Evolutionary conservation across 1,139 yeast genomes (phyloP).

Genomic region (Candida pseudoviswanathii): DNA sequence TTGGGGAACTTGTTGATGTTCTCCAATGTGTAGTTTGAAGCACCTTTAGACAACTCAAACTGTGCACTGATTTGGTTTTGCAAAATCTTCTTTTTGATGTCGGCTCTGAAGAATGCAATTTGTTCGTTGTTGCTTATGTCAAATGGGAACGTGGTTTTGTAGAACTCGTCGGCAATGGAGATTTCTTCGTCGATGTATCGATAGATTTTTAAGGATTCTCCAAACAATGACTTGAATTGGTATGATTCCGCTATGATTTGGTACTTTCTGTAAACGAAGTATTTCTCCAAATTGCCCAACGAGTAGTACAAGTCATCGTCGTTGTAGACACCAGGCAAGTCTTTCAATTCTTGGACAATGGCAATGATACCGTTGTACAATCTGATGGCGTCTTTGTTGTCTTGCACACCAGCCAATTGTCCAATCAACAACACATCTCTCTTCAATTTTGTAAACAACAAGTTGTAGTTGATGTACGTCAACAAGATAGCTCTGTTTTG

Average conservation of each 20-base stretch:
- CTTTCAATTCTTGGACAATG: constrained; percentile 60
- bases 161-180: constrained; percentile 18
- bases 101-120: constrained; percentile 28
- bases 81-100: constrained; percentile 31
- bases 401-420: constrained; percentile 33
- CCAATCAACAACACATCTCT: constrained; percentile 63
- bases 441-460: constrained; percentile 64
- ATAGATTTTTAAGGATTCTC: constrained; percentile 59
- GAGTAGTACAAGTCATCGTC: constrained; percentile 69
- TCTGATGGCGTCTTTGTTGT: constrained; percentile 49
- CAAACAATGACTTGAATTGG: constrained; percentile 43
- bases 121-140: constrained; percentile 39
- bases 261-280: constrained; percentile 46
- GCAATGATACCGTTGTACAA: constrained; percentile 50
- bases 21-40: constrained; percentile 42
- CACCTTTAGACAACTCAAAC: constrained; percentile 27
- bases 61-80: constrained; percentile 57
- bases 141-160: constrained; percentile 40
- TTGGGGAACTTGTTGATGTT: constrained; percentile 49
- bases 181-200: constrained; percentile 32
- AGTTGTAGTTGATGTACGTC: constrained; percentile 73
- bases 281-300: constrained; percentile 52
- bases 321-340: constrained; percentile 88
- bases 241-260: constrained; percentile 53
- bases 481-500: constrained; percentile 76